Evolutionary conservation across 73 alveolate genomes (phyloP), one percentile per base, ranked within the genome.

Genomic region (Paramecium caudatum): DNA sequence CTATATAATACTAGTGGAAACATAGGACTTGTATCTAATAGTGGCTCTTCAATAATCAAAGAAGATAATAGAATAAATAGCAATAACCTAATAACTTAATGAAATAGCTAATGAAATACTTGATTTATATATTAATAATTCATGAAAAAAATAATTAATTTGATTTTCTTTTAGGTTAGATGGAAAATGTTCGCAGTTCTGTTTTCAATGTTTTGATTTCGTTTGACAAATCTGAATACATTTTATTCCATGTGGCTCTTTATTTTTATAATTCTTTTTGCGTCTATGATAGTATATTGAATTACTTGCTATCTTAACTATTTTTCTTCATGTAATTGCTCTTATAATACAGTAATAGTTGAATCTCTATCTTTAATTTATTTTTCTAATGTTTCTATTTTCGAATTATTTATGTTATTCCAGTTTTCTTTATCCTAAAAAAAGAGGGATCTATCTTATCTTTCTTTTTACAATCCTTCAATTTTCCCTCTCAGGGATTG

Each of bases 321-420:
- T 25, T 55, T 55, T 23, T 55, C 80, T 1, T 17, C 8, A 55
- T 27, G 46, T 1, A 55, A 8, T 25, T 55, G 37, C 37, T 55
- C 80, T 55, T 55, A 55, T 55, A 55, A 55, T 5, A 55, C 80
- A 55, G 23, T 55, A 27, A 55, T 55, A 1, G 80, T 55, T 4
- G 80, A 55, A 8, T 55, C 80, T 55, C 80, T 55, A 10, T 55
- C 80, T 55, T 55, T 55, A 12, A 55, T 55, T 55, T 55, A 55
- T 55, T 55, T 55, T 23, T 55, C 80, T 27, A 55, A 43, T 10
- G 3, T 3, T 21, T 55, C 80, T 23, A 55, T 4, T 55, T 55
- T 55, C 16, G 8, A 55, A 23, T 55, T 55, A 55, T 55, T 55
- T 25, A 27, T 55, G 8, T 55, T 55, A 55, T 55, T 55, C 80